Conservation (phyloP, 176 grass and related monocot genomes). For the Coix lacrymajobi region DNA sequence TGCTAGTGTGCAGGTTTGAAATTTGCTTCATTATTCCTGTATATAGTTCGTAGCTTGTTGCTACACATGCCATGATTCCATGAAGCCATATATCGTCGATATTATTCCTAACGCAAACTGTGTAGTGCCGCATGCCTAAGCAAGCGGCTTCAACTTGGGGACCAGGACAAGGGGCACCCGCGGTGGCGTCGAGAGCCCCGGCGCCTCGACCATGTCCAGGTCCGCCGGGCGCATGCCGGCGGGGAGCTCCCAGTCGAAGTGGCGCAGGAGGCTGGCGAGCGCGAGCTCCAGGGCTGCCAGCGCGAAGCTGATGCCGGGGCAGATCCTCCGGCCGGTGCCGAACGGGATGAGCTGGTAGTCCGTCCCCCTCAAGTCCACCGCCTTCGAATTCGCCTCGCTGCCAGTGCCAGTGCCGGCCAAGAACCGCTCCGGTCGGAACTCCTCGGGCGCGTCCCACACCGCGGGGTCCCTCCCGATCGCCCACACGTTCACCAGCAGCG, state of each 20-base stretch:
- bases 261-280: slow-evolving; percentile 34
- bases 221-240: background rate
- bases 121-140: background rate
- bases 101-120: background rate
- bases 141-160: background rate
- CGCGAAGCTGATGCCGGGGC: slow-evolving; percentile 41
- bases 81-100: background rate
- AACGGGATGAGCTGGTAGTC: slow-evolving; percentile 45
- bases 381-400: background rate
- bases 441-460: slow-evolving; percentile 46
- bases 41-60: no score
- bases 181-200: background rate
- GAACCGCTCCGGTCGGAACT: slow-evolving; percentile 55
- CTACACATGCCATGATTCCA: no score
- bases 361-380: slow-evolving; percentile 33
- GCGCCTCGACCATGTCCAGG: background rate
- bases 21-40: no score
- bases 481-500: slow-evolving; percentile 42
- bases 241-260: slow-evolving; percentile 43
- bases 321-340: slow-evolving; percentile 38
- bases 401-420: no score
- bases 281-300: slow-evolving; percentile 32
- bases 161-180: background rate
- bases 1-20: no score
- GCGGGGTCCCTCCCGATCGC: slow-evolving; percentile 42